These are phyloP conservation scores for Gossypium australe DNA, from an alignment of 345 rosid genomes.

Conservation along the genomic window DNA sequence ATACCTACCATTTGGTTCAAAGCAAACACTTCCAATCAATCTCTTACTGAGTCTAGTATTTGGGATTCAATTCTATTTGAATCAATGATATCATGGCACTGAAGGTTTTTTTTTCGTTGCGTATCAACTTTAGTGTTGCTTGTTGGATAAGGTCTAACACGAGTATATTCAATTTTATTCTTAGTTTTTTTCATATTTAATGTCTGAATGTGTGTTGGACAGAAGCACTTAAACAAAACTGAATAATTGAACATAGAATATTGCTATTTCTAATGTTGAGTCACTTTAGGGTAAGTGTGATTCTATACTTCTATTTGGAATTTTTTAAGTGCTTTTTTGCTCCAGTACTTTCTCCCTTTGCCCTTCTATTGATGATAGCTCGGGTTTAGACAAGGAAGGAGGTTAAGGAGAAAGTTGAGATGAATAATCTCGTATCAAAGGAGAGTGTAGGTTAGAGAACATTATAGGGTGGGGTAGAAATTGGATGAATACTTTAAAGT, in stretches of 20 bases:
- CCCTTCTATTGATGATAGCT: background rate
- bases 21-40: background rate
- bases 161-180: too few relatives aligned
- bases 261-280: background rate
- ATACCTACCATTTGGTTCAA: background rate
- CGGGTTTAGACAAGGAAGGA: background rate
- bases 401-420: background rate
- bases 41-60: background rate
- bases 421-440: background rate
- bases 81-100: background rate
- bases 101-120: background rate
- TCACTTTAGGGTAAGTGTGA: background rate
- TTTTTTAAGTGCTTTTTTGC: background rate
- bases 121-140: background rate
- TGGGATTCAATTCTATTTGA: background rate
- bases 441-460: background rate
- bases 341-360: background rate
- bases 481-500: background rate
- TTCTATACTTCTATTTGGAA: background rate
- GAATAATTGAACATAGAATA: background rate
- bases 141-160: background rate
- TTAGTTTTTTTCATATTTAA: too few relatives aligned
- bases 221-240: too few relatives aligned
- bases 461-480: background rate
- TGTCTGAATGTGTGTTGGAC: background rate